Percentiles rank a stretch among this genome's conserved stretches.
Conservation (phyloP, 2,329 filamentous ascomycete genomes). For the Phoma sp. region DNA sequence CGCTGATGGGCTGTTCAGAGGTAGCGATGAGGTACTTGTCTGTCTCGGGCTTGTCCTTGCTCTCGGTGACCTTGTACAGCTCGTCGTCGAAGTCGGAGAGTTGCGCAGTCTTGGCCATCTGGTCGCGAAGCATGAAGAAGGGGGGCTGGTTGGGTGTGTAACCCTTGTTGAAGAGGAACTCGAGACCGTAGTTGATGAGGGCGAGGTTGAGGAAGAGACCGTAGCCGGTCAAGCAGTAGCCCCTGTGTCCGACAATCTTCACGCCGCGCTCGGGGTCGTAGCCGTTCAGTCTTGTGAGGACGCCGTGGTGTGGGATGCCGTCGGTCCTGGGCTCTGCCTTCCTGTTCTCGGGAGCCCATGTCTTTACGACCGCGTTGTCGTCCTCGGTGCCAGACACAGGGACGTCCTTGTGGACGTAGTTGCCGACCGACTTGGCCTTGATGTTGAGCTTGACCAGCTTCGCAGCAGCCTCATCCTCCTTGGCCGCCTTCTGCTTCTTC, state of each 20-base stretch:
- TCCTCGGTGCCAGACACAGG: conserved; percentile 87
- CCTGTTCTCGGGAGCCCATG: conserved; percentile 81
- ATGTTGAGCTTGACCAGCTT: conserved; percentile 77
- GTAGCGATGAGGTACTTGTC: conserved; percentile 83
- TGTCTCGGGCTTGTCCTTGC: conserved; percentile 78
- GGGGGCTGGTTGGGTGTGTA: conserved; percentile 74
- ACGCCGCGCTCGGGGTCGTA: conserved; percentile 82
- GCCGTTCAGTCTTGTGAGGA: conserved; percentile 84
- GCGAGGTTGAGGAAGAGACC: conserved; percentile 93
- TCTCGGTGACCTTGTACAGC: conserved; percentile 90
- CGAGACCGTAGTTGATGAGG: conserved; percentile 91
- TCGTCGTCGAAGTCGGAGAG: conserved; percentile 98
- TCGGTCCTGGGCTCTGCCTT: conserved; percentile 80
- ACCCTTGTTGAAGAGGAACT: conserved; percentile 82
- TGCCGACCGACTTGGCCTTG: conserved; percentile 86
- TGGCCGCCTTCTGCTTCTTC: conserved; percentile 81
- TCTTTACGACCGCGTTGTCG: conserved; percentile 78
- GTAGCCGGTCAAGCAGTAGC: conserved; percentile 90
- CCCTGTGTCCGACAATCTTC: conserved; percentile 92
- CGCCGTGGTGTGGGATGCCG: conserved; percentile 91
- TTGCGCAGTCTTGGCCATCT: conserved; percentile 98
- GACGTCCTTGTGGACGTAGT: conserved; percentile 89
- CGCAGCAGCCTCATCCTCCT: conserved; percentile 75
- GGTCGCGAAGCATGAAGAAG: conserved; percentile 83
- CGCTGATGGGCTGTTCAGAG: conserved; percentile 93